Evolutionary conservation across 495 filamentous ascomycete genomes (phyloP).

Genomic region (Aspergillus leporis): DNA sequence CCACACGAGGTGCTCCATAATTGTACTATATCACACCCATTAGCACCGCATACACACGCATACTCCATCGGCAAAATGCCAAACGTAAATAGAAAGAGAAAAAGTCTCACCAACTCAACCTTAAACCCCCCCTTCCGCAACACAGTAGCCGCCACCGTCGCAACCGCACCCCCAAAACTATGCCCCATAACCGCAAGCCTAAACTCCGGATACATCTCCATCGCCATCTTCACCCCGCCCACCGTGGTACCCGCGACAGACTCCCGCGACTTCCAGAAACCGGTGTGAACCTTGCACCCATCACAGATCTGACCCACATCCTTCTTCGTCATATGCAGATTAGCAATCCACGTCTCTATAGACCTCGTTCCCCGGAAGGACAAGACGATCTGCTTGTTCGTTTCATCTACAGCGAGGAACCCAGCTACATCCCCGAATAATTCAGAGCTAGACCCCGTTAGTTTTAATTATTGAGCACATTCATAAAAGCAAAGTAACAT

Average conservation of each 20-base stretch:
- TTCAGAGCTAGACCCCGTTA: constrained; percentile 39
- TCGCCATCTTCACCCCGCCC: constrained; percentile 34
- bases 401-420: constrained; percentile 66
- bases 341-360: constrained; percentile 65
- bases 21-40: constrained; percentile 49
- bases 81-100: not conserved
- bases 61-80: not conserved
- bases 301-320: constrained; percentile 35
- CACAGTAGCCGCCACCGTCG: constrained; percentile 58
- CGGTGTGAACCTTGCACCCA: constrained; percentile 52
- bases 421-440: constrained; percentile 63
- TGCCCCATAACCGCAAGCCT: constrained; percentile 64
- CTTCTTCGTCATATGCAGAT: constrained; percentile 48
- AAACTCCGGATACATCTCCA: constrained; percentile 47
- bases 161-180: constrained; percentile 68
- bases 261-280: constrained; percentile 60
- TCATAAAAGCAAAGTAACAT: no score
- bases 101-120: constrained; percentile 35
- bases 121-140: constrained; percentile 51
- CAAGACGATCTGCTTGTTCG: constrained; percentile 62
- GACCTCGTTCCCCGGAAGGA: constrained; percentile 67
- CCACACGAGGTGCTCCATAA: constrained; percentile 69
- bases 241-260: constrained; percentile 42
- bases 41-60: constrained; percentile 2
- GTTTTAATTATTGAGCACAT: no score